Base-by-base conservation (phyloP, 306 rosid genomes). In the Cucurbita ficifolia region DNA sequence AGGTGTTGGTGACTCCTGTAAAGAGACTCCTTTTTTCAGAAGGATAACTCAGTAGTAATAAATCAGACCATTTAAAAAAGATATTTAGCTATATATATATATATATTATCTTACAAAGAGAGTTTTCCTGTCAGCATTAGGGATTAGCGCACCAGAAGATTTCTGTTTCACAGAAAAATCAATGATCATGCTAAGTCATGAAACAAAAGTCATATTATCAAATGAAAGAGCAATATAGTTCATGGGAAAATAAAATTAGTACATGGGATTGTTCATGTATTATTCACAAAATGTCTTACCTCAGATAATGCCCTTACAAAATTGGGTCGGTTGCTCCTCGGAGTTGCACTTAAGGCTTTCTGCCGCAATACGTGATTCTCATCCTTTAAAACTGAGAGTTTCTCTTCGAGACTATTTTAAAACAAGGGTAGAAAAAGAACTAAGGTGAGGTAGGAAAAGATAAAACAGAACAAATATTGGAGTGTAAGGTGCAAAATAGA, bases 1-100 rank as follows among this genome's bases (percentile, higher is more conserved):
- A 33, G 97, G 97, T 8, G 99, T 91, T 59, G 99, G 96, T 64
- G 97, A 83, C 78, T 91, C 99, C 99, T 94, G 84, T 88, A 80
- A 79, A 58, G 57, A 49, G 7, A 1, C 21, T 43, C 53, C 2
- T 42, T 68, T 33, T 29, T 16, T 79, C 36, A 42, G 39, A 72
- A 49, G 13, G 77, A 33, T 29, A 75, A 65, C 58, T 60, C 57
- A 17, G 33, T 12, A 35, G 18, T 55, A 58, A 71, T 57, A 33
- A 75, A 69, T 61, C 75, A 45, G 38, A 48, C 72, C 35, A 71
- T 5, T 65, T 3, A 29, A 29, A 29, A 29, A 29, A 29, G 33
- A 29, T 29, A 29, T 29, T 29, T 29, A 29, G 33, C 33, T 3
- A 19, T 54, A 54, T 0, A 19, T n/a, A 48, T 39, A 51, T 52